Percentiles rank a stretch among this genome's conserved stretches.
phyloP scores from a whole-genome alignment of 164 flowering plant species.

The Aristolochia fimbriata region DNA sequence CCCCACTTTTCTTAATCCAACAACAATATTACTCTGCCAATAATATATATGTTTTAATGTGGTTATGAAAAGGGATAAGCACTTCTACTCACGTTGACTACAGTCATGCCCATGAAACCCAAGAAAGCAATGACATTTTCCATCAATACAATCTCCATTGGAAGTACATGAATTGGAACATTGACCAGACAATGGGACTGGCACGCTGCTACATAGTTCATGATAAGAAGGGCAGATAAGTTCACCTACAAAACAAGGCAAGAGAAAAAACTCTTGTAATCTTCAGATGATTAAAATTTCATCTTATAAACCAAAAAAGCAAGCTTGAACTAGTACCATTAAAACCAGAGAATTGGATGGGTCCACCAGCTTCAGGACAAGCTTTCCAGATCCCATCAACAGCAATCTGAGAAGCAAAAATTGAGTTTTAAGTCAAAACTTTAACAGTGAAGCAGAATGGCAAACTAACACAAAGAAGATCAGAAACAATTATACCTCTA shows the following conservation, averaged over 20 bases:
- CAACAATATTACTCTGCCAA: not conserved
- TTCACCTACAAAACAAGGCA: slow-evolving; percentile 40
- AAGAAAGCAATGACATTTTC: slow-evolving; percentile 75
- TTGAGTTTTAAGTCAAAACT: no score
- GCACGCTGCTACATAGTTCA: slow-evolving; percentile 59
- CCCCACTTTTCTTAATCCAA: not conserved
- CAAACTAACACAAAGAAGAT: not conserved
- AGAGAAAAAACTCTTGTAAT: not conserved
- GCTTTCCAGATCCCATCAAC: slow-evolving; percentile 95
- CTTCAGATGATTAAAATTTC: not conserved
- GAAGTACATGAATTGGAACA: slow-evolving; percentile 73
- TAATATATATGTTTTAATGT: no score
- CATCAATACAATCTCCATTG: slow-evolving; percentile 85
- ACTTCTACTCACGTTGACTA: slow-evolving; percentile 56
- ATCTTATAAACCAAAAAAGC: not conserved
- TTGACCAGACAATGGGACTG: slow-evolving; percentile 36
- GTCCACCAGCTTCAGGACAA: slow-evolving; percentile 85
- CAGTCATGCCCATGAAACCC: slow-evolving; percentile 93
- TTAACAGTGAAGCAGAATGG: not conserved
- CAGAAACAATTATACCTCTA: slow-evolving; percentile 51
- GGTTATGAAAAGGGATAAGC: no score
- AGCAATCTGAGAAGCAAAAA: slow-evolving; percentile 49
- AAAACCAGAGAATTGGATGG: slow-evolving; percentile 74
- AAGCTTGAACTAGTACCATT: slow-evolving; percentile 47
- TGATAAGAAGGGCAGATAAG: slow-evolving; percentile 82